These are phyloP conservation scores for Cladosporium sp. DNA, from an alignment of 2,329 filamentous ascomycete genomes.

Conservation along the genomic window DNA sequence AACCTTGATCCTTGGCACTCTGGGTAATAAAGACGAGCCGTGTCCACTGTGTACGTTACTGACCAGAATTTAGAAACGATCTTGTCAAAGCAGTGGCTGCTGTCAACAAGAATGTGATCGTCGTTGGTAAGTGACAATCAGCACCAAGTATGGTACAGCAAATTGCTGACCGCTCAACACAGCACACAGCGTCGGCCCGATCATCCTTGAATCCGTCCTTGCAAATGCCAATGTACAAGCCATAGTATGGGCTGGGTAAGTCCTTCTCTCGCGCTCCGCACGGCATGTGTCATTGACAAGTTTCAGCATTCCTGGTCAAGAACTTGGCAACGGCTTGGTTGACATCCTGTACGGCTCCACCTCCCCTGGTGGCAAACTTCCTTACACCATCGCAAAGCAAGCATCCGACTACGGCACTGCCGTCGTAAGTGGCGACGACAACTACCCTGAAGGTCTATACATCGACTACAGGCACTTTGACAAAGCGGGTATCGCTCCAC, in stretches of 20 bases:
- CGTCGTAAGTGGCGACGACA: slow-evolving; percentile 53
- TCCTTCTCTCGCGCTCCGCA: not conserved
- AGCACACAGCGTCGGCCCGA: slow-evolving; percentile 40
- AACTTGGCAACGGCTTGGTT: slow-evolving; percentile 37
- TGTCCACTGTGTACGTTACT: not conserved
- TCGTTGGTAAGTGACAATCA: not conserved
- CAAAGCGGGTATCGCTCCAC: slow-evolving; percentile 64
- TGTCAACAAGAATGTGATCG: slow-evolving; percentile 11
- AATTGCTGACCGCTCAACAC: slow-evolving; percentile 36
- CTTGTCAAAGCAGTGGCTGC: slow-evolving; percentile 40
- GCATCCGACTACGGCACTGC: slow-evolving; percentile 16
- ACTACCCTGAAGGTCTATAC: slow-evolving; percentile 74
- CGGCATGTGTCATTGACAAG: not conserved
- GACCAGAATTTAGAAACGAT: slow-evolving; percentile 14
- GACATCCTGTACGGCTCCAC: slow-evolving; percentile 38
- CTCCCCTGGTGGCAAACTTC: slow-evolving; percentile 46
- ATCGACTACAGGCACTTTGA: slow-evolving; percentile 88
- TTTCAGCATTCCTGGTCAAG: slow-evolving; percentile 34
- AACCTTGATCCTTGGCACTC: slow-evolving; percentile 42
- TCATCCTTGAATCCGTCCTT: slow-evolving; percentile 38
- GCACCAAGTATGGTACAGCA: not conserved
- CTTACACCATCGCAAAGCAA: slow-evolving; percentile 33
- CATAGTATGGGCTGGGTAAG: slow-evolving; percentile 37
- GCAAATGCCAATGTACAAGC: slow-evolving; percentile 40
- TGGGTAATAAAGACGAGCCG: not conserved